phyloP scores from a whole-genome alignment of 2,329 filamentous ascomycete species.

The Penicillium thymicola region DNA sequence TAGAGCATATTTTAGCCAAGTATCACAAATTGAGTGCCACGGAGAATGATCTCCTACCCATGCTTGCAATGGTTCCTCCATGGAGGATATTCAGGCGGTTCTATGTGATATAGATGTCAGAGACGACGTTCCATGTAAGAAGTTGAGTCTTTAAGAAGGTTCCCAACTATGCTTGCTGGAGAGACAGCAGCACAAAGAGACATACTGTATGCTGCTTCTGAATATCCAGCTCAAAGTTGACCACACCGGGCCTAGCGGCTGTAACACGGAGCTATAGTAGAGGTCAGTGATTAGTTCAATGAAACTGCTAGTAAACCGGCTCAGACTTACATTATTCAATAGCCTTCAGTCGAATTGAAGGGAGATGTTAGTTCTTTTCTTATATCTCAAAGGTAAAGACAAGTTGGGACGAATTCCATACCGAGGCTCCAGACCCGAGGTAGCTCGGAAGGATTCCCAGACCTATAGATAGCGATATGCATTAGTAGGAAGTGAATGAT shows the following conservation, averaged over 20 bases:
- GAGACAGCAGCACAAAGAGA: not conserved
- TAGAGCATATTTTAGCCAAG: slow-evolving; percentile 20
- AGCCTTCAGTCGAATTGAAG: slow-evolving; percentile 19
- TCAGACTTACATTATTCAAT: slow-evolving; percentile 41
- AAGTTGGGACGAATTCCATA: slow-evolving; percentile 40
- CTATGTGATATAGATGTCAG: slow-evolving; percentile 34
- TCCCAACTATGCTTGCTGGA: not conserved
- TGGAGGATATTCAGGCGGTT: slow-evolving; percentile 65
- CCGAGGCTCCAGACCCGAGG: slow-evolving; percentile 87
- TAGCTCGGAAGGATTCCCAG: slow-evolving; percentile 77
- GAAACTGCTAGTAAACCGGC: not conserved
- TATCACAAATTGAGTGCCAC: not conserved
- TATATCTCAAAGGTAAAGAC: not conserved
- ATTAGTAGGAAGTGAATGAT: slow-evolving; percentile 14
- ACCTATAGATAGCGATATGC: slow-evolving; percentile 53
- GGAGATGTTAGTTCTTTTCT: slow-evolving; percentile 6
- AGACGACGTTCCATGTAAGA: not conserved
- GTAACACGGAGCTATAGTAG: slow-evolving; percentile 56
- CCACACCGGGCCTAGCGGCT: slow-evolving; percentile 57
- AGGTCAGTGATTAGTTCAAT: slow-evolving; percentile 3
- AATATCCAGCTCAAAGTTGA: slow-evolving; percentile 64
- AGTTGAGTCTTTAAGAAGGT: not conserved
- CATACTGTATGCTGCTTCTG: slow-evolving; percentile 62
- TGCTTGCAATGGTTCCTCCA: slow-evolving; percentile 64
- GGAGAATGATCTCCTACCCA: slow-evolving; percentile 40